Percentiles rank a stretch among this genome's conserved stretches.
These are phyloP conservation scores for Pulicaria dysenterica DNA, from an alignment of 129 eudicot species.

Conservation along the genomic window DNA sequence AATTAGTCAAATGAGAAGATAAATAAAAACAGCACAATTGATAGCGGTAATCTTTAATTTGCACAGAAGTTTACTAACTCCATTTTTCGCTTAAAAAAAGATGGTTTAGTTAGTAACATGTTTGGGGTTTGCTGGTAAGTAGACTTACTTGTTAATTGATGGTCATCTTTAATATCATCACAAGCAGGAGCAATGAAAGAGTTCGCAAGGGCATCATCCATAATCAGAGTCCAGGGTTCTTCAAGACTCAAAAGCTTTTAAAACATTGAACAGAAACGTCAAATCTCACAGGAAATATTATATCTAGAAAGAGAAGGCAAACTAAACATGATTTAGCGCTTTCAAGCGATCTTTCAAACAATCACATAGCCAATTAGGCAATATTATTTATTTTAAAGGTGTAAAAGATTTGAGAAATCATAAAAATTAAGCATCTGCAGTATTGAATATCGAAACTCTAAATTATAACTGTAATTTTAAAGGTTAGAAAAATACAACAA, in stretches of 20 bases:
- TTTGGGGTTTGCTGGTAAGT: not conserved
- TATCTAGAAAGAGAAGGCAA: not conserved
- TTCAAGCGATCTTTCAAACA: not conserved
- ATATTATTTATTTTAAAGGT: not conserved
- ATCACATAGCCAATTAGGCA: not conserved
- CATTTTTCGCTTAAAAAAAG: not conserved
- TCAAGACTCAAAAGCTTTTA: conserved; percentile 66
- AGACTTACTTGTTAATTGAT: conserved; percentile 74
- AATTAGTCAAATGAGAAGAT: too few species aligned
- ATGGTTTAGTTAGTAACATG: not conserved
- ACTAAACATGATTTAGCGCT: not conserved
- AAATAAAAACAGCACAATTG: not conserved
- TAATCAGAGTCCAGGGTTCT: conserved; percentile 81
- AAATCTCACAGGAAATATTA: too few species aligned
- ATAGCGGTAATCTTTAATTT: not conserved
- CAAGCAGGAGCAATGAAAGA: conserved; percentile 85
- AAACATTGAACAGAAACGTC: not conserved
- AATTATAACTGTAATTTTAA: not conserved
- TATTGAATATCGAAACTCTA: too few species aligned
- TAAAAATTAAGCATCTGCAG: not conserved
- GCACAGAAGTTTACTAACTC: not conserved
- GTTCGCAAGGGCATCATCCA: conserved; percentile 89
- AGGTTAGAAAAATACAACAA: not conserved
- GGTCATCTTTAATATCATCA: conserved; percentile 80
- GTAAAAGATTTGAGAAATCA: not conserved